Evolutionary conservation across 192 early-diverging fungal species (phyloP).

Genomic region (Phlyctochytrium planicorne): DNA sequence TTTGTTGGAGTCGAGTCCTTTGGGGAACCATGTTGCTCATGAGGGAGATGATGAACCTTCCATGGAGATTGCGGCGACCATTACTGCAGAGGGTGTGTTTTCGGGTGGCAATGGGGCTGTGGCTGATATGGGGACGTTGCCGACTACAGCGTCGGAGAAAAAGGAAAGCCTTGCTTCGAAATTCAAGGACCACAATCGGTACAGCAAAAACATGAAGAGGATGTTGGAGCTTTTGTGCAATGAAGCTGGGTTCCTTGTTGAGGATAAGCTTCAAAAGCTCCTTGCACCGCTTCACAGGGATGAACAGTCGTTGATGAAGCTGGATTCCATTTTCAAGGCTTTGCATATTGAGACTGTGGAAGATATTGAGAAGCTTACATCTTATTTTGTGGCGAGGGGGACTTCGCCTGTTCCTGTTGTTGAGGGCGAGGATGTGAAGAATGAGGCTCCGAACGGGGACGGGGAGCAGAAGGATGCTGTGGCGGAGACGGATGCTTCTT

Average conservation of each 20-base stretch:
- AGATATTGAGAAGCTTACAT: slow-evolving; percentile 49
- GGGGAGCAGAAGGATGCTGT: neutral
- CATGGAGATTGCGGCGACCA: slow-evolving; percentile 1
- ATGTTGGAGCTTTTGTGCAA: slow-evolving; percentile 52
- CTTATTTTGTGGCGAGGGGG: slow-evolving; percentile 35
- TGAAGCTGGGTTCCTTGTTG: slow-evolving; percentile 57
- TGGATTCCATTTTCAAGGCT: slow-evolving; percentile 61
- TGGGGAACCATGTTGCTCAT: neutral
- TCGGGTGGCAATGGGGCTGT: slow-evolving; percentile 8
- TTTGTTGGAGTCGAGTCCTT: slow-evolving; percentile 41
- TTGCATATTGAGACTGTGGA: slow-evolving; percentile 52
- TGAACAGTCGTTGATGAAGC: slow-evolving; percentile 55
- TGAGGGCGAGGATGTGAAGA: no score
- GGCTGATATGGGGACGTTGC: neutral
- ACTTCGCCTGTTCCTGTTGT: neutral
- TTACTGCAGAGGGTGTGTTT: neutral
- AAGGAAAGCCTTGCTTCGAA: slow-evolving; percentile 32
- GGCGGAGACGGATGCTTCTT: neutral
- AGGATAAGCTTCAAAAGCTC: slow-evolving; percentile 60
- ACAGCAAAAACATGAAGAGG: slow-evolving; percentile 43
- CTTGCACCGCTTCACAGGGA: slow-evolving; percentile 47
- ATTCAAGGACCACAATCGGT: slow-evolving; percentile 31
- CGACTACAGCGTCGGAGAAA: neutral
- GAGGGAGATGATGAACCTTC: neutral
- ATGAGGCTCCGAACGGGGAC: no score